phyloP scores from a whole-genome alignment of 805 yeast genomes.

The Saturnispora saitoi region DNA sequence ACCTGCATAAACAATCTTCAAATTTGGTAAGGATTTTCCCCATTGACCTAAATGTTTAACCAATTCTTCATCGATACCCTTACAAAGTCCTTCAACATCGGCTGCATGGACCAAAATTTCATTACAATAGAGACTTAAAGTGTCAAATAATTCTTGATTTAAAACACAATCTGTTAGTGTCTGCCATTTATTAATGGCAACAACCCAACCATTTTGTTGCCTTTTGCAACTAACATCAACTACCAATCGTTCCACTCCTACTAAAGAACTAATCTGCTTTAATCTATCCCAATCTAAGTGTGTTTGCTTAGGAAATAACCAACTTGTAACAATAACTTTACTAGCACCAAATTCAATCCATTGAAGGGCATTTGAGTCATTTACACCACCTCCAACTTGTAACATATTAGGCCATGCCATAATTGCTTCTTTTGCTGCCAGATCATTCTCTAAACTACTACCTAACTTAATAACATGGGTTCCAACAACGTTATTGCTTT shows the following conservation, averaged over 20 bases:
- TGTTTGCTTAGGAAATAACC: slow-evolving; percentile 66
- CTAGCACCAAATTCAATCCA: slow-evolving; percentile 79
- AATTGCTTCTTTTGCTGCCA: slow-evolving; percentile 73
- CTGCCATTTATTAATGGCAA: slow-evolving; percentile 98
- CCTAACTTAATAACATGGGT: slow-evolving; percentile 95
- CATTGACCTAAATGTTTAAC: slow-evolving; percentile 70
- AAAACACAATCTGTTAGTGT: slow-evolving; percentile 64
- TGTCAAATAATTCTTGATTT: slow-evolving; percentile 40
- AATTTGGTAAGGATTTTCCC: slow-evolving; percentile 39
- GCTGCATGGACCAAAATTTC: slow-evolving; percentile 96
- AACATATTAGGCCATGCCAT: slow-evolving; percentile 60
- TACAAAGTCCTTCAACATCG: slow-evolving; percentile 94
- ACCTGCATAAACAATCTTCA: slow-evolving; percentile 91
- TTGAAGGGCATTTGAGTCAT: slow-evolving; percentile 52
- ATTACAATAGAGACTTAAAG: slow-evolving; percentile 57
- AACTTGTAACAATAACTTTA: slow-evolving; percentile 87
- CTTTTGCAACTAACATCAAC: slow-evolving; percentile 81
- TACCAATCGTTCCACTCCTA: slow-evolving; percentile 65
- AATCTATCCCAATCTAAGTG: slow-evolving; percentile 46
- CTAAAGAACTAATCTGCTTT: slow-evolving; percentile 36
- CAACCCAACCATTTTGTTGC: slow-evolving; percentile 56
- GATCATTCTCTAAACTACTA: slow-evolving; percentile 61
- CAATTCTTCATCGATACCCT: slow-evolving; percentile 79
- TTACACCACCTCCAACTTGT: slow-evolving; percentile 94
- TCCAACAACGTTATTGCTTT: slow-evolving; percentile 48